These are phyloP conservation scores for Wickerhamiella azymoides DNA, from an alignment of 805 yeast genomes.

Conservation along the genomic window DNA sequence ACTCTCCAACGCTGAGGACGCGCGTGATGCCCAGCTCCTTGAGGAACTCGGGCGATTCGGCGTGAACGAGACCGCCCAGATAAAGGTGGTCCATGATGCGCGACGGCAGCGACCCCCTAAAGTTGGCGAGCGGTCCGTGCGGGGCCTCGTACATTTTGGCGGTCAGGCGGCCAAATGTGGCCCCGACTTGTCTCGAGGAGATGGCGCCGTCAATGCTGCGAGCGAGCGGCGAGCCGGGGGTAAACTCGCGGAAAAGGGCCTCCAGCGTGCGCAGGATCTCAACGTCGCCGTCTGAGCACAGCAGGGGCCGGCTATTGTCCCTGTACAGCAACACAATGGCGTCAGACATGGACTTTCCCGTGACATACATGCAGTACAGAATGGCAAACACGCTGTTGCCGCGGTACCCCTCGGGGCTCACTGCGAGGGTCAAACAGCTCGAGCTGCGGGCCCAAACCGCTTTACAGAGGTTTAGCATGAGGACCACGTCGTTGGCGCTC, in stretches of 20 bases:
- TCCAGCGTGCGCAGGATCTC: conserved; percentile 51
- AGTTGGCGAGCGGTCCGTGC: conserved; percentile 22
- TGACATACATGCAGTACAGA: conserved; percentile 57
- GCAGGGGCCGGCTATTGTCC: conserved; percentile 62
- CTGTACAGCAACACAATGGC: conserved; percentile 53
- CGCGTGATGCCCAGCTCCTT: conserved; percentile 52
- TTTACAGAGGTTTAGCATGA: conserved; percentile 49
- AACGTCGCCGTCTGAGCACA: conserved; percentile 67
- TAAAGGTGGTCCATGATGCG: conserved; percentile 70
- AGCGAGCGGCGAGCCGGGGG: conserved; percentile 32
- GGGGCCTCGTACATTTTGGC: conserved; percentile 9
- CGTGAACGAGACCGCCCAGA: conserved; percentile 74
- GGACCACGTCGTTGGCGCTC: conserved; percentile 23
- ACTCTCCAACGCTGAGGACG: conserved; percentile 79
- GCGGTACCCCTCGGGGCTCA: conserved; percentile 85
- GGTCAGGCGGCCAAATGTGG: conserved; percentile 5
- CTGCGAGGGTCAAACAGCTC: conserved; percentile 34
- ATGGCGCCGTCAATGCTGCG: conserved; percentile 14
- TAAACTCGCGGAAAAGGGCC: conserved; percentile 40
- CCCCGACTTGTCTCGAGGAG: background rate
- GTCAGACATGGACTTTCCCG: conserved; percentile 45
- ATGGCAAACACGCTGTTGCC: conserved; percentile 69
- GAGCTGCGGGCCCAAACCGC: conserved; percentile 34
- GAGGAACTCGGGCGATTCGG: conserved; percentile 53
- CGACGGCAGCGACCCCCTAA: conserved; percentile 68